Base-by-base conservation (phyloP, 768 basidiomycete genomes). In the Cystoderma amianthinum region DNA sequence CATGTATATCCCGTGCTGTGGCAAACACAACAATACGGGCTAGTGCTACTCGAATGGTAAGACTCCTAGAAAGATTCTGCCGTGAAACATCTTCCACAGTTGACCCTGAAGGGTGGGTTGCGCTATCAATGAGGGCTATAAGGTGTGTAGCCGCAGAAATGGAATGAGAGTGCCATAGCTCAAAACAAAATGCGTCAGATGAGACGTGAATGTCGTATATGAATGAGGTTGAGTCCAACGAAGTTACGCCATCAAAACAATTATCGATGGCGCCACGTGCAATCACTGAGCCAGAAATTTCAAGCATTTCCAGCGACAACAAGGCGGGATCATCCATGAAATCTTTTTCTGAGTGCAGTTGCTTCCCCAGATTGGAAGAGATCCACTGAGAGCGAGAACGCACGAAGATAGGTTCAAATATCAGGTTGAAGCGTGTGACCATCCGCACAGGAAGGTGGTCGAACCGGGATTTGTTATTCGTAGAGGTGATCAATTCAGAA, bases 1-100 rank as follows among this genome's bases (percentile, higher is more conserved):
- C 87, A 46, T 89, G 89, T 41, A 92, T 70, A 56, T 95, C 93
- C 24, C 74, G 74, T n/a, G 82, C 77, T 5, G 87, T 85, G 38
- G 91, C 55, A 43, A 87, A 79, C 7, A 86, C 52, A 19, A 81
- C 76, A 35, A 85, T 63, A 24, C 75, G 74, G 1, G 70, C 74
- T 33, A 93, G 47, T 0, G 85, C 71, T 23, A 83, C 16, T 20
- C n/a, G n/a, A n/a, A n/a, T 80, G 74, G 17, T 71, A 50, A 4
- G 71, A 65, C 21, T 83, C 47, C 1, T 88, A 86, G 9, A 65
- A 55, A 2, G 80, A 78, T 16, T 85, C 58, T 22, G 56, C 49
- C 38, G 67, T 64, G 22, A 72, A 56, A 28, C 7, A n/a, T 28
- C n/a, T 7, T 7, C 25, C 7, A n/a, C 7, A 28, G 25, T 7